Conservation (phyloP, 345 rosid genomes). For the Gossypium thurberi region DNA sequence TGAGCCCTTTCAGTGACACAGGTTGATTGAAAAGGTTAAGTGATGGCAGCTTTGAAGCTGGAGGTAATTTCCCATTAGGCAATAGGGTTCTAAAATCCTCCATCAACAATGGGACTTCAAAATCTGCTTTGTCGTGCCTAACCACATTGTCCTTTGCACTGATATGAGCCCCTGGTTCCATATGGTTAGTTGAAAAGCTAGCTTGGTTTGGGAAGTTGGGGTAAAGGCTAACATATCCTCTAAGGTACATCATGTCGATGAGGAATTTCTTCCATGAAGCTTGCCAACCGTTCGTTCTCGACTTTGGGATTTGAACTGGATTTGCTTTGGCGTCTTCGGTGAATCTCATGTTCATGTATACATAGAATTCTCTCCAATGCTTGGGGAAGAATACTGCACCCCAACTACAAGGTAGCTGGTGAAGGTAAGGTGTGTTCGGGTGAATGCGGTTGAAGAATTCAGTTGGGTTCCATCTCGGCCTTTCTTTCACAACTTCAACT, state of each 20-base stretch:
- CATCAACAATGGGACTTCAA: conserved; percentile 76
- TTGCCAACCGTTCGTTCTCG: conserved; percentile 98
- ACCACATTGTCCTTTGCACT: conserved; percentile 89
- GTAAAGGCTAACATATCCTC: conserved; percentile 91
- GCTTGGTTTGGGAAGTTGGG: conserved; percentile 92
- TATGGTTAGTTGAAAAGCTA: conserved; percentile 93
- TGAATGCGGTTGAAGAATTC: conserved; percentile 78
- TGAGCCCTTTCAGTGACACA: conserved; percentile 83
- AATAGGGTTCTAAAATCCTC: conserved; percentile 60
- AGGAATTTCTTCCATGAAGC: conserved; percentile 99
- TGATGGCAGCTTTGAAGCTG: conserved; percentile 79
- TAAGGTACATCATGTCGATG: conserved; percentile 92
- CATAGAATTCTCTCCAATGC: conserved; percentile 97
- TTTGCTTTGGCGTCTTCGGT: conserved; percentile 78
- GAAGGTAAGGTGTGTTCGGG: conserved; percentile 91
- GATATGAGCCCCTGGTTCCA: conserved; percentile 98
- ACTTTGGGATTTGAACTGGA: conserved; percentile 92
- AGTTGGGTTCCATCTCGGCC: conserved; percentile 89
- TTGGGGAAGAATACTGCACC: conserved; percentile 98
- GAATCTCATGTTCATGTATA: conserved; percentile 98
- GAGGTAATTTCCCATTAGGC: conserved; percentile 71
- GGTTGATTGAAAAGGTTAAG: conserved; percentile 85
- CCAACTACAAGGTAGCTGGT: conserved; percentile 97
- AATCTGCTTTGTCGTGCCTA: conserved; percentile 69
- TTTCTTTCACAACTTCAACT: conserved; percentile 90